Evolutionary conservation across 345 rosid species (phyloP).

Genomic region (Citrus unshiu): DNA sequence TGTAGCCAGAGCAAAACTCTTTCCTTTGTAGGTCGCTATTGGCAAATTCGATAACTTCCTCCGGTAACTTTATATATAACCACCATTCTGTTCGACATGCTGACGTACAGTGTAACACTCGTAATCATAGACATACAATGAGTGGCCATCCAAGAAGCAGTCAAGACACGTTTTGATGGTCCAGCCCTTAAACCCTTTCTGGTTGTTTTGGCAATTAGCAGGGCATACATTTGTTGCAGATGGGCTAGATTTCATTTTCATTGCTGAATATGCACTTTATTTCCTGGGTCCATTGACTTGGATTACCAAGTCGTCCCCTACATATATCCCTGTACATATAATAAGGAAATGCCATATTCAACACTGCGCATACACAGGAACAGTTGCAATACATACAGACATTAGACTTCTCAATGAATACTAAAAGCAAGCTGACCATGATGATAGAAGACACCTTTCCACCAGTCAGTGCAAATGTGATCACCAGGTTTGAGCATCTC

Average conservation of each 20-base stretch:
- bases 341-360: not conserved
- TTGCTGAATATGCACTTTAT: not conserved
- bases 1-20: not conserved
- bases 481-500: not conserved
- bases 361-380: no score
- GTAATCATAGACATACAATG: not conserved
- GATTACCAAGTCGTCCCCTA: not conserved
- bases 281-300: not conserved
- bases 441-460: not conserved
- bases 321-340: not conserved
- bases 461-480: not conserved
- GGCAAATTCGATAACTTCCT: not conserved
- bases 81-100: not conserved
- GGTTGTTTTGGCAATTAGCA: not conserved
- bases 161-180: not conserved
- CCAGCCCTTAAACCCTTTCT: not conserved
- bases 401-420: not conserved
- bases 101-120: not conserved
- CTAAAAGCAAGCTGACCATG: not conserved
- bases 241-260: not conserved
- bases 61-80: not conserved
- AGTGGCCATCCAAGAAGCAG: conserved; percentile 3
- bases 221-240: not conserved
- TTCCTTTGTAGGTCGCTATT: not conserved
- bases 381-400: not conserved